These are phyloP conservation scores for Ophiostoma sp. DNA, from an alignment of 2,329 filamentous ascomycete species.

Conservation along the genomic window DNA sequence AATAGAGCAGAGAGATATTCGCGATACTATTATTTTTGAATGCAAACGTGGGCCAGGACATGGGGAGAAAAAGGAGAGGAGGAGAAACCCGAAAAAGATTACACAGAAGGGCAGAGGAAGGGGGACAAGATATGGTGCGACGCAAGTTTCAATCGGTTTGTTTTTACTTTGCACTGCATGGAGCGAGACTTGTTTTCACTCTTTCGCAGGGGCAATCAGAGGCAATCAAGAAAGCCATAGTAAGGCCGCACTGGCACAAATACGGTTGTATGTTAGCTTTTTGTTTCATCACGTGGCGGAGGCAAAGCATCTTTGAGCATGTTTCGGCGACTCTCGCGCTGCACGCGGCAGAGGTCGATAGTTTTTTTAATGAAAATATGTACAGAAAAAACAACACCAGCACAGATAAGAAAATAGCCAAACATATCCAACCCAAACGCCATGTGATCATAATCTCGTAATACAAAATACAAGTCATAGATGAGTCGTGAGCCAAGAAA, in stretches of 20 bases:
- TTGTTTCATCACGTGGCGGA: conserved; percentile 11
- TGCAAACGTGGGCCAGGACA: background rate
- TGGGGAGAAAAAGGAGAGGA: background rate
- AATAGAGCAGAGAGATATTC: conserved; percentile 11
- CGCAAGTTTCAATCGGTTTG: conserved; percentile 1
- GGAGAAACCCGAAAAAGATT: background rate
- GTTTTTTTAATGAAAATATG: conserved; percentile 8
- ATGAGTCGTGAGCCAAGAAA: background rate
- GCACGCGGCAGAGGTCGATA: background rate
- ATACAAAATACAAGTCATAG: background rate
- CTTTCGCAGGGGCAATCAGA: background rate
- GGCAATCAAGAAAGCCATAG: conserved; percentile 4
- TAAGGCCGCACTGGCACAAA: conserved; percentile 15
- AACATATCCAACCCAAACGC: background rate
- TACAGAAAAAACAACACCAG: background rate
- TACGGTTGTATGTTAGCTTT: conserved; percentile 14
- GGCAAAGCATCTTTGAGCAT: background rate
- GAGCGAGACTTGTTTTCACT: background rate
- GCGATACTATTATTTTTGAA: conserved; percentile 14
- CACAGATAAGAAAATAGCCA: conserved; percentile 5
- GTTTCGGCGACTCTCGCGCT: background rate
- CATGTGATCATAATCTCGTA: background rate
- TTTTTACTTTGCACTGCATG: conserved; percentile 8
- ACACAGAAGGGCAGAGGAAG: background rate
- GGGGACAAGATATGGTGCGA: background rate